These are phyloP conservation scores for Gyrodon lividus DNA, from an alignment of 768 basidiomycete species.

Conservation along the genomic window DNA sequence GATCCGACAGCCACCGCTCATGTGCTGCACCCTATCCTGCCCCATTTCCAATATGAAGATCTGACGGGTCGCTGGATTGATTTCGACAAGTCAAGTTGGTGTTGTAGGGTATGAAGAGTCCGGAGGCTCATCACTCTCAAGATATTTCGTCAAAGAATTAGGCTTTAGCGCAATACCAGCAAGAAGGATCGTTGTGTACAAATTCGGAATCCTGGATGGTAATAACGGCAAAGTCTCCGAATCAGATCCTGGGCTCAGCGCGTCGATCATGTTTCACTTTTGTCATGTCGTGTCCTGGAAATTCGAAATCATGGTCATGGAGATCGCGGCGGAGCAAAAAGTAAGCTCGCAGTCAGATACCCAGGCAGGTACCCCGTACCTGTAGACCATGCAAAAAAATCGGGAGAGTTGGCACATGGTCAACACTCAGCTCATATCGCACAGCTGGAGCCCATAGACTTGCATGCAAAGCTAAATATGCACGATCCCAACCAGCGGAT, in stretches of 20 bases:
- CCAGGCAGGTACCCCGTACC: neutral
- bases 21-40: neutral
- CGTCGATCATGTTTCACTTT: slow-evolving; percentile 53
- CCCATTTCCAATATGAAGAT: slow-evolving; percentile 3
- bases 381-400: neutral
- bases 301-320: slow-evolving; percentile 5
- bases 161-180: slow-evolving; percentile 37
- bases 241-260: slow-evolving; percentile 19
- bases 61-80: too few species aligned
- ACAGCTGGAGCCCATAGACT: neutral
- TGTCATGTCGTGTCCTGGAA: slow-evolving; percentile 24
- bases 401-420: neutral
- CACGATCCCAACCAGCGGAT: neutral
- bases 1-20: neutral
- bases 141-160: slow-evolving; percentile 20
- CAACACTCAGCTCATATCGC: neutral
- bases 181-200: slow-evolving; percentile 37
- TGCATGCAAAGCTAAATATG: neutral
- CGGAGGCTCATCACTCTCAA: too few species aligned
- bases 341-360: neutral
- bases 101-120: too few species aligned
- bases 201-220: slow-evolving; percentile 31
- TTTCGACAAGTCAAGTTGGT: too few species aligned
- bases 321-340: neutral
- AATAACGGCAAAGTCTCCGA: slow-evolving; percentile 18